Percentiles rank a stretch among this genome's conserved stretches.
Evolutionary conservation across 208 protist species (phyloP).

Genomic region (Endotrypanum monterogeii): DNA sequence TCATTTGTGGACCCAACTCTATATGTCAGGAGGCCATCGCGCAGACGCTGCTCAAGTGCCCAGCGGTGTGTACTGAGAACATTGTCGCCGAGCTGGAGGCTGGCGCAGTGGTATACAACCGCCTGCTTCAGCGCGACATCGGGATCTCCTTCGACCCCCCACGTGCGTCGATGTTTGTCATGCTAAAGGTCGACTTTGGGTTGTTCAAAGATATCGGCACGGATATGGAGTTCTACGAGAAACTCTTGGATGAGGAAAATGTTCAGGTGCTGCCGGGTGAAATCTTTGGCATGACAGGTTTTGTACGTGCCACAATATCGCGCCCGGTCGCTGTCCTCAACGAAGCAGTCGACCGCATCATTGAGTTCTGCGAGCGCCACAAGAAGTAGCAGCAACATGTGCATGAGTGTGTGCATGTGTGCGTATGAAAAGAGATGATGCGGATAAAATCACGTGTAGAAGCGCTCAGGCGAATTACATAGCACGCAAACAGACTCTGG

Average conservation of each 20-base stretch:
- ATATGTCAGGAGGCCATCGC: conserved; percentile 87
- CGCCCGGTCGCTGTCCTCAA: conserved; percentile 61
- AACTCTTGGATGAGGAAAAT: conserved; percentile 82
- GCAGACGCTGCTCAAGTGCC: conserved; percentile 74
- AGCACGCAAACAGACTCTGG: no score
- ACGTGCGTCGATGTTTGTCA: conserved; percentile 91
- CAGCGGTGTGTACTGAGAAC: conserved; percentile 49
- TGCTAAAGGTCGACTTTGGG: conserved; percentile 77
- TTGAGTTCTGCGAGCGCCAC: conserved; percentile 69
- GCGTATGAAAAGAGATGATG: no score
- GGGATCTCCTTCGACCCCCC: conserved; percentile 65
- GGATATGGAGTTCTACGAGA: conserved; percentile 83
- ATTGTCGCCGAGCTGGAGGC: conserved; percentile 47
- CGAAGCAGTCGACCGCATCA: conserved; percentile 84
- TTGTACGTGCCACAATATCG: conserved; percentile 85
- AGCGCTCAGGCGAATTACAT: no score
- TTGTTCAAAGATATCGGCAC: conserved; percentile 72
- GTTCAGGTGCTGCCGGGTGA: conserved; percentile 90
- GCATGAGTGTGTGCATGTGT: neutral
- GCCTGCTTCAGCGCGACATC: conserved; percentile 39
- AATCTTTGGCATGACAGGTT: conserved; percentile 79
- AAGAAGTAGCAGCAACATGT: conserved; percentile 22
- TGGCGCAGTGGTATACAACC: conserved; percentile 42
- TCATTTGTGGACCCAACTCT: conserved; percentile 91
- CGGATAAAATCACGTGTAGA: no score